phyloP scores from a whole-genome alignment of 441 rosid genomes.

The Capsella rubella region DNA sequence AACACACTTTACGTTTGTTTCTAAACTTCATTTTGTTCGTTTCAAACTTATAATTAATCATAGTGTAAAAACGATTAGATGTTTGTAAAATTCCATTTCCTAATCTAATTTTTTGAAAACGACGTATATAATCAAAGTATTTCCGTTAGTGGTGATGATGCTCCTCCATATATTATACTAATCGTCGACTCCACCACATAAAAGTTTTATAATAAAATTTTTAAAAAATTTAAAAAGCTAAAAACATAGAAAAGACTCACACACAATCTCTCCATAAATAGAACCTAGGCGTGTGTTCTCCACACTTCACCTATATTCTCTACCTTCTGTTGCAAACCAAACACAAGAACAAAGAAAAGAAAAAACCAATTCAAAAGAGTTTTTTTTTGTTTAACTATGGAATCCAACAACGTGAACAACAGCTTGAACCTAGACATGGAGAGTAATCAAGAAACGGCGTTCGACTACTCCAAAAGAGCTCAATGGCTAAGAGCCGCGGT shows the following conservation, averaged over 20 bases:
- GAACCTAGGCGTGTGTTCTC: slow-evolving; percentile 64
- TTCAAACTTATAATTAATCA: slow-evolving; percentile 34
- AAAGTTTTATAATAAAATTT: neutral
- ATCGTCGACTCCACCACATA: slow-evolving; percentile 52
- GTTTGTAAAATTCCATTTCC: slow-evolving; percentile 23
- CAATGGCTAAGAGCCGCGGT: slow-evolving; percentile 94
- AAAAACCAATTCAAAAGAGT: slow-evolving; percentile 44
- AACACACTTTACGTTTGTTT: slow-evolving; percentile 31
- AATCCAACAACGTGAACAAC: slow-evolving; percentile 42
- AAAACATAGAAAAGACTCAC: neutral
- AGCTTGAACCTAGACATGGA: slow-evolving; percentile 52
- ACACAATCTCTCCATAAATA: slow-evolving; percentile 54
- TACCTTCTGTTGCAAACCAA: slow-evolving; percentile 11
- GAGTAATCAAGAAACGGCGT: slow-evolving; percentile 45
- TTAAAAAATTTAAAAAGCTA: neutral
- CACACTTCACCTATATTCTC: slow-evolving; percentile 52
- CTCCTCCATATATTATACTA: slow-evolving; percentile 27
- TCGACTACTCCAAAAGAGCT: slow-evolving; percentile 79
- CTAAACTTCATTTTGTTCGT: slow-evolving; percentile 33
- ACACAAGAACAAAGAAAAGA: neutral
- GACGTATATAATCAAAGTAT: slow-evolving; percentile 23
- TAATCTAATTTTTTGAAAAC: slow-evolving; percentile 7
- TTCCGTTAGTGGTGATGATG: slow-evolving; percentile 38
- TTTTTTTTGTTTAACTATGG: slow-evolving; percentile 37
- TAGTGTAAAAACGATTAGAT: slow-evolving; percentile 34